These are phyloP conservation scores for Danielia reshetovae DNA, from an alignment of 805 yeast species.

Conservation along the genomic window DNA sequence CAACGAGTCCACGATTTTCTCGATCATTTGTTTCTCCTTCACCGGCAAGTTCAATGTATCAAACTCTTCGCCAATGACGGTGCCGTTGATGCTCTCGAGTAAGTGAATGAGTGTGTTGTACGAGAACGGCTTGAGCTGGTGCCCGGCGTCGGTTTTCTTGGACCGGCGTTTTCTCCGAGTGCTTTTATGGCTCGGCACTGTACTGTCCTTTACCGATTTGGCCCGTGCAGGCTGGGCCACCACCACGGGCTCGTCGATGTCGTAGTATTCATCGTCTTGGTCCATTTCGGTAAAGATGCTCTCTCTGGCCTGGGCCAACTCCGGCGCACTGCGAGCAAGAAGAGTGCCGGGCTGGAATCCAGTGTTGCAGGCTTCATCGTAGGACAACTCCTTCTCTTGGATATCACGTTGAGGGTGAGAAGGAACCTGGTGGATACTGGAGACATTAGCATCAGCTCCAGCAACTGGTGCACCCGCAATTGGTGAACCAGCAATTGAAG, in stretches of 20 bases:
- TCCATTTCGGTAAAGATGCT: neutral
- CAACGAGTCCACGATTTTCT: slow-evolving; percentile 80
- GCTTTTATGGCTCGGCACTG: slow-evolving; percentile 15
- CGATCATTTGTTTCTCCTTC: slow-evolving; percentile 75
- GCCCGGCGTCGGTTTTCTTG: slow-evolving; percentile 6
- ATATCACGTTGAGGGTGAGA: neutral
- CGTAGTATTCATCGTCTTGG: slow-evolving; percentile 26
- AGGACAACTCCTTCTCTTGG: neutral
- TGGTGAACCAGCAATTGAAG: too few species aligned
- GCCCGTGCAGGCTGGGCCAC: slow-evolving; percentile 28
- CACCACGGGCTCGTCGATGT: slow-evolving; percentile 34
- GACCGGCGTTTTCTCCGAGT: slow-evolving; percentile 15
- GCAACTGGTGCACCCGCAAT: too few species aligned
- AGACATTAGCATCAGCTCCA: too few species aligned
- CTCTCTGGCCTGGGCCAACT: neutral
- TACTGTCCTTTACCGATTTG: slow-evolving; percentile 34
- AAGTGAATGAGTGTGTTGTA: slow-evolving; percentile 47
- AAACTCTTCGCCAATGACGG: slow-evolving; percentile 67
- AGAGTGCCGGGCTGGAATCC: neutral
- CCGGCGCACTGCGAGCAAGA: neutral
- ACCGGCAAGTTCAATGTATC: slow-evolving; percentile 66
- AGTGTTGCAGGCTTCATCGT: neutral
- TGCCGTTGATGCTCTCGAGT: slow-evolving; percentile 56
- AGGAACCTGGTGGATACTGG: too few species aligned
- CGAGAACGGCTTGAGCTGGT: slow-evolving; percentile 33